Evolutionary conservation across 73 alveolate genomes (phyloP).

Genomic region (Paramecium sonneborni): DNA sequence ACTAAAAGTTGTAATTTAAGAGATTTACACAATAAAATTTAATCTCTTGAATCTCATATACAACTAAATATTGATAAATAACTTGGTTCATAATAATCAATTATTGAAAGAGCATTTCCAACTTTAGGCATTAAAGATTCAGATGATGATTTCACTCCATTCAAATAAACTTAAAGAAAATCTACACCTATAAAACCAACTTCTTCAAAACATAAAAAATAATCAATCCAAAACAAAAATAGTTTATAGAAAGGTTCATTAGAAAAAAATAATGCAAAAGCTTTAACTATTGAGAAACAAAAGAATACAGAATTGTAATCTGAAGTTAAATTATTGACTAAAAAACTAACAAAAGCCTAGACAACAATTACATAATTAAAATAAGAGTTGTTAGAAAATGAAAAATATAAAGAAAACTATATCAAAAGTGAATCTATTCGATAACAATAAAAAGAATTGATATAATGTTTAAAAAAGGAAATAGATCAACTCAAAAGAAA

Average conservation of each 20-base stretch:
- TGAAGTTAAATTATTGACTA: not conserved
- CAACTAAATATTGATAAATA: conserved; percentile 6
- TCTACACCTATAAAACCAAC: not conserved
- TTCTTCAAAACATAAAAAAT: not conserved
- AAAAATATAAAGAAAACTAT: conserved; percentile 1
- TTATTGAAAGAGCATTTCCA: conserved; percentile 26
- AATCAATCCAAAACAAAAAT: not conserved
- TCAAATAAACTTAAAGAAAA: not conserved
- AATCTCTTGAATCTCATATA: not conserved
- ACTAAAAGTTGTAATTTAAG: not conserved
- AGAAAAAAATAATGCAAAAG: not conserved
- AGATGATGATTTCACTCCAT: not conserved
- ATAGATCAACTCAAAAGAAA: not conserved
- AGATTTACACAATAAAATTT: not conserved
- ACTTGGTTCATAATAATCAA: conserved; percentile 1
- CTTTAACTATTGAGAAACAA: not conserved
- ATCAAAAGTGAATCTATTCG: conserved; percentile 31
- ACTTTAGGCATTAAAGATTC: not conserved
- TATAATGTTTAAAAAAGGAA: conserved; percentile 7
- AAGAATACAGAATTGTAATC: not conserved
- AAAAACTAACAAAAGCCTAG: not conserved
- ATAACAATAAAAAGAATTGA: not conserved
- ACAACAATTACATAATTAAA: not conserved
- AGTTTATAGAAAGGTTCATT: not conserved
- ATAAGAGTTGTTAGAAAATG: not conserved